phyloP scores from a whole-genome alignment of 2,329 filamentous ascomycete genomes.

The Sporothrix luriei region DNA sequence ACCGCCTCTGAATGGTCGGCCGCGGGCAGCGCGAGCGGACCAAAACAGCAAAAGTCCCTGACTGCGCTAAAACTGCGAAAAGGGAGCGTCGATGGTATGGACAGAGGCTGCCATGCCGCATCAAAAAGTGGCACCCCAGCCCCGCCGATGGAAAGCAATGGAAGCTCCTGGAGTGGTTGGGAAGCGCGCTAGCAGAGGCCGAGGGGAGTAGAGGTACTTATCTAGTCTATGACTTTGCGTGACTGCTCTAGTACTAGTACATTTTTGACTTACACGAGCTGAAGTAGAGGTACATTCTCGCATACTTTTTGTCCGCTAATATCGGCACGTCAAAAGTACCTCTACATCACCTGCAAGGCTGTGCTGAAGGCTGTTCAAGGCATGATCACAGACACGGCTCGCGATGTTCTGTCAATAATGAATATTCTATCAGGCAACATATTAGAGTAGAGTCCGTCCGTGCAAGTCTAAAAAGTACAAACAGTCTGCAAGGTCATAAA shows the following conservation, averaged over 20 bases:
- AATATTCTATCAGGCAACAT: background rate
- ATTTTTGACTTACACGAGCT: slow-evolving; percentile 4
- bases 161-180: slow-evolving; percentile 37
- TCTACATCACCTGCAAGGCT: slow-evolving; percentile 13
- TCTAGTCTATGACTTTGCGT: no score
- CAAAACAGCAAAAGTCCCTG: slow-evolving; percentile 20
- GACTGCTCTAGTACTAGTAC: background rate
- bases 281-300: slow-evolving; percentile 15
- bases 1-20: slow-evolving; percentile 7
- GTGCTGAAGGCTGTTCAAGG: background rate
- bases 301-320: background rate
- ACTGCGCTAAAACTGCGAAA: background rate
- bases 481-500: no score
- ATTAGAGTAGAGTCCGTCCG: background rate
- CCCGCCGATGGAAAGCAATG: slow-evolving; percentile 38
- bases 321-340: background rate
- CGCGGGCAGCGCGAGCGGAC: background rate
- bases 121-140: slow-evolving; percentile 33
- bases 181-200: slow-evolving; percentile 23
- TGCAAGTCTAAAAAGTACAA: background rate
- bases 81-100: slow-evolving; percentile 12
- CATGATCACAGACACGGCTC: slow-evolving; percentile 14
- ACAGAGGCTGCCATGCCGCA: slow-evolving; percentile 28
- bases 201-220: slow-evolving; percentile 15
- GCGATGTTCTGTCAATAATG: background rate